These are phyloP conservation scores for Penicillium decumbens DNA, from an alignment of 2,329 filamentous ascomycete species.

Conservation along the genomic window DNA sequence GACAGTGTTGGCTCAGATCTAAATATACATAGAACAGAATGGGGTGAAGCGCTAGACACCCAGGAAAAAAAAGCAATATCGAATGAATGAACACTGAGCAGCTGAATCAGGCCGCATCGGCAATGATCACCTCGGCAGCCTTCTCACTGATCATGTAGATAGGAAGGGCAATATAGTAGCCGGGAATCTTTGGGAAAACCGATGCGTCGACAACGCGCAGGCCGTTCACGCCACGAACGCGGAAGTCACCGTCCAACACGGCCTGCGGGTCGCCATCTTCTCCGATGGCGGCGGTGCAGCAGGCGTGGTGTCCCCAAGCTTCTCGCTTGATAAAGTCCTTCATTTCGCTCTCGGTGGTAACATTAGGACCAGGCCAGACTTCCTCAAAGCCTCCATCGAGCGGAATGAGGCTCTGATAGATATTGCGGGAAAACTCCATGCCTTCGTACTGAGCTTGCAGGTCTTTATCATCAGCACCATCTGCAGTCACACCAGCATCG, in stretches of 20 bases:
- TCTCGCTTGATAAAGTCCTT: conserved; percentile 49
- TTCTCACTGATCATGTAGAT: conserved; percentile 59
- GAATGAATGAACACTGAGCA: too few species aligned
- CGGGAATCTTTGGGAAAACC: conserved; percentile 54
- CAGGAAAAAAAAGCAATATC: too few species aligned
- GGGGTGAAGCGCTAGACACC: too few species aligned
- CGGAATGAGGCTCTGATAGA: conserved; percentile 41
- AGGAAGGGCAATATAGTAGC: conserved; percentile 50
- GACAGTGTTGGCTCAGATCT: too few species aligned
- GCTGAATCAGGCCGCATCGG: conserved; percentile 6
- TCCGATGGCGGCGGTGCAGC: conserved; percentile 53
- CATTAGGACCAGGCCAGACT: conserved; percentile 42
- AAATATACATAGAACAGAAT: too few species aligned
- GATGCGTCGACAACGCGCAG: conserved; percentile 60
- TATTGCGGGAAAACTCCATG: conserved; percentile 50
- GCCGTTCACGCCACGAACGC: conserved; percentile 52
- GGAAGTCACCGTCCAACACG: conserved; percentile 54
- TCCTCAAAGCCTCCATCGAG: conserved; percentile 45
- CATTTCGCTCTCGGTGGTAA: conserved; percentile 42
- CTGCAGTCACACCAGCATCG: conserved; percentile 33
- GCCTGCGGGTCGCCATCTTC: conserved; percentile 49
- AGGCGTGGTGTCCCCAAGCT: conserved; percentile 55
- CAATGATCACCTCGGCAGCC: conserved; percentile 47
- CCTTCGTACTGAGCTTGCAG: conserved; percentile 54
- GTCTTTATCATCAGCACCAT: conserved; percentile 48